Evolutionary conservation across 2,329 filamentous ascomycete species (phyloP).

Genomic region (Botrytis elliptica): DNA sequence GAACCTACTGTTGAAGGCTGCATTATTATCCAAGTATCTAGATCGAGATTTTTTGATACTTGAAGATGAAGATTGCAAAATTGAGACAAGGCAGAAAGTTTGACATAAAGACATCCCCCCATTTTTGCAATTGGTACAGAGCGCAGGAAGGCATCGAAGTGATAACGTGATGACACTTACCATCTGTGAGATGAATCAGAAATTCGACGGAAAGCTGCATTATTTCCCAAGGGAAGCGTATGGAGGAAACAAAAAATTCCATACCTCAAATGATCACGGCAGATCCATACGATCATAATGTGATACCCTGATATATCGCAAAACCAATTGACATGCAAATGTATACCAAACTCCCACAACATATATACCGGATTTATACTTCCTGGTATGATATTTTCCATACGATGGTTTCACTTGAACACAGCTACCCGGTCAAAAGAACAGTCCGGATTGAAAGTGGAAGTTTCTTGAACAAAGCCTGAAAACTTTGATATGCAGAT

Average conservation of each 20-base stretch:
- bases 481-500: background rate
- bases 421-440: too few species aligned
- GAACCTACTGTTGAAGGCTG: conserved; percentile 57
- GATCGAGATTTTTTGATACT: background rate
- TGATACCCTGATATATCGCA: background rate
- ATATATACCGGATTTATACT: background rate
- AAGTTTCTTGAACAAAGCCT: too few species aligned
- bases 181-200: background rate
- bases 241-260: background rate
- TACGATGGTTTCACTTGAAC: background rate
- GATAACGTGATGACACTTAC: background rate
- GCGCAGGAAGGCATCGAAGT: background rate
- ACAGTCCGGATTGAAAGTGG: background rate
- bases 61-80: background rate
- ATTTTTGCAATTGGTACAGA: background rate
- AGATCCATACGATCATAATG: background rate
- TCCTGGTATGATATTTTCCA: background rate
- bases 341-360: background rate
- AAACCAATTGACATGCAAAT: background rate
- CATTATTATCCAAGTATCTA: conserved; percentile 49
- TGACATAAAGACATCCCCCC: background rate
- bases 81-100: background rate
- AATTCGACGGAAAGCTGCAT: background rate
- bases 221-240: background rate
- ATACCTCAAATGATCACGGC: background rate